Conservation (phyloP, 208 protist genomes). For the Acanthamoeba royreba region DNA sequence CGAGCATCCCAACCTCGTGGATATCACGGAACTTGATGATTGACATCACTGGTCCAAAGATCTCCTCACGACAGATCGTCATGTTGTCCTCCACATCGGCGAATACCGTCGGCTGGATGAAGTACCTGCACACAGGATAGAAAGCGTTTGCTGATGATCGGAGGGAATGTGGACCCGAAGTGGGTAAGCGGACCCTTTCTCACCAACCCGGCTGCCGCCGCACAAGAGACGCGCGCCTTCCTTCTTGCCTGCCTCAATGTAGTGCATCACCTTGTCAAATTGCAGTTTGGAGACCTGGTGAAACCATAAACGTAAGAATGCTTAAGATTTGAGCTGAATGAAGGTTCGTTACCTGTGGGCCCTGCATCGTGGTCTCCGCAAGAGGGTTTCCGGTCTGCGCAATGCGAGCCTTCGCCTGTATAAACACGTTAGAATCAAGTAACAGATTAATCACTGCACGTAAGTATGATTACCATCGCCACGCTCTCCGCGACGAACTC, state of each 20-base stretch:
- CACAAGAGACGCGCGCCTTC: background rate
- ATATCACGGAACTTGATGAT: conserved; percentile 27
- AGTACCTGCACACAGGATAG: background rate
- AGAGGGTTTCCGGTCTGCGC: background rate
- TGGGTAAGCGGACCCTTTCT: background rate
- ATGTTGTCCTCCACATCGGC: conserved; percentile 14
- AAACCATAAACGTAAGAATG: no score
- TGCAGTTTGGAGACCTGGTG: conserved; percentile 53
- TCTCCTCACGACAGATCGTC: background rate
- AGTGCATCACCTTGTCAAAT: conserved; percentile 51
- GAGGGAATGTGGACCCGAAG: background rate
- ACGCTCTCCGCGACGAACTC: conserved; percentile 38
- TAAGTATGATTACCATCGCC: background rate
- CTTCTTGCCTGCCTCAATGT: conserved; percentile 28
- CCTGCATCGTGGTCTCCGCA: background rate
- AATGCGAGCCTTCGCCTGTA: background rate
- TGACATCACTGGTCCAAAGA: background rate
- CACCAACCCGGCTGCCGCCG: background rate
- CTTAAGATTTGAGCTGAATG: no score
- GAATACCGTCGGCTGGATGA: conserved; percentile 31
- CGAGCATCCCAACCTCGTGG: background rate
- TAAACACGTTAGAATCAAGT: background rate
- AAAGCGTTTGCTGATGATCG: no score
- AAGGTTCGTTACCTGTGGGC: no score
- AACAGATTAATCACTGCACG: background rate